These are phyloP conservation scores for Aspergillus viridinutans DNA, from an alignment of 2,329 filamentous ascomycete species.

Conservation along the genomic window DNA sequence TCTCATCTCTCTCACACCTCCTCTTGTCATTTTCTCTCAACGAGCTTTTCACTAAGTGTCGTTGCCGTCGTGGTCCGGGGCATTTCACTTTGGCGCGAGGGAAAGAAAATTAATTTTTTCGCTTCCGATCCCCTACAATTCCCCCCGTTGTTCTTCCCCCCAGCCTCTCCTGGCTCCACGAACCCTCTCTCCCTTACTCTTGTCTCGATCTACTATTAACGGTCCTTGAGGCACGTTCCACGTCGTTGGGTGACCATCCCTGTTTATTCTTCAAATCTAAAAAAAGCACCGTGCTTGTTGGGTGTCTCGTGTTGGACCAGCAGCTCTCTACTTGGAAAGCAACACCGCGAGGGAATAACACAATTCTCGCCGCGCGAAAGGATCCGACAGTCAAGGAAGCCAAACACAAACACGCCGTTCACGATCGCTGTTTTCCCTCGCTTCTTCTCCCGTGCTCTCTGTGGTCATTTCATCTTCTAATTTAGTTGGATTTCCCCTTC, in stretches of 20 bases:
- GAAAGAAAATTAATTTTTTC: slow-evolving; percentile 6
- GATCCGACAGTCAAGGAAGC: slow-evolving; percentile 12
- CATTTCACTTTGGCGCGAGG: slow-evolving; percentile 25
- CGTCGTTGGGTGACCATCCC: not conserved
- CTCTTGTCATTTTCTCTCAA: slow-evolving; percentile 26
- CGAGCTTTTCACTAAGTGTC: slow-evolving; percentile 53
- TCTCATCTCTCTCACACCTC: slow-evolving; percentile 42
- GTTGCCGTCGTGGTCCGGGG: slow-evolving; percentile 34
- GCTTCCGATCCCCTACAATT: slow-evolving; percentile 1
- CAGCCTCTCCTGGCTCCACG: slow-evolving; percentile 7
- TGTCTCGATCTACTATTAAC: not conserved
- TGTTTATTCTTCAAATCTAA: not conserved
- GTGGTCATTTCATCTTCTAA: slow-evolving; percentile 8
- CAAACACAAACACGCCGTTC: slow-evolving; percentile 12
- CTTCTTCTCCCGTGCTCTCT: slow-evolving; percentile 18
- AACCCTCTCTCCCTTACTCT: not conserved
- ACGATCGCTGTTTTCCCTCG: slow-evolving; percentile 21
- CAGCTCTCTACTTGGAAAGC: not conserved
- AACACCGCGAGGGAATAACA: slow-evolving; percentile 3
- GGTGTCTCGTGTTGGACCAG: slow-evolving; percentile 4
- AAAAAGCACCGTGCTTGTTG: slow-evolving; percentile 1
- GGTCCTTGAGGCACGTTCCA: not conserved
- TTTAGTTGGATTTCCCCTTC: slow-evolving; percentile 10
- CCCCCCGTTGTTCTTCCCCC: slow-evolving; percentile 8
- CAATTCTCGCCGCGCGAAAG: slow-evolving; percentile 7